phyloP scores from a whole-genome alignment of 176 grass and related monocot species.

The Coix lacrymajobi region DNA sequence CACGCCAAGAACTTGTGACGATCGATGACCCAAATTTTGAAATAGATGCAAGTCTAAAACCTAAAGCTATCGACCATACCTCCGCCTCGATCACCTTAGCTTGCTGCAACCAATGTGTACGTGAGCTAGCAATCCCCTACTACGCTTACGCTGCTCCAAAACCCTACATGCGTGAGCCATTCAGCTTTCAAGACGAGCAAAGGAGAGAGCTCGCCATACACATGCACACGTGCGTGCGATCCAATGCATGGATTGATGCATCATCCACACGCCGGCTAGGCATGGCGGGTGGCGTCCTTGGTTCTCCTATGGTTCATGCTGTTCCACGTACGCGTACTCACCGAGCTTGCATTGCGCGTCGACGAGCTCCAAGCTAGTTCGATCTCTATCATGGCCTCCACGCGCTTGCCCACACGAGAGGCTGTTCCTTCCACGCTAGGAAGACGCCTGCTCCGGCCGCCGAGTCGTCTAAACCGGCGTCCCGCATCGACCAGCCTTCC shows the following conservation, averaged over 20 bases:
- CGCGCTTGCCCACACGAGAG: slow-evolving; percentile 92
- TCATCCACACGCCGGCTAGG: neutral
- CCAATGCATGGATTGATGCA: slow-evolving; percentile 32
- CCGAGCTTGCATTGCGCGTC: slow-evolving; percentile 16
- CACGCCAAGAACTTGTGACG: slow-evolving; percentile 41
- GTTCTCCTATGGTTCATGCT: neutral
- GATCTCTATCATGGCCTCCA: slow-evolving; percentile 66
- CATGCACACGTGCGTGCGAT: slow-evolving; percentile 10
- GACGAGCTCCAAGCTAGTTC: neutral
- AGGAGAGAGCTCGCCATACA: neutral
- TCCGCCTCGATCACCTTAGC: slow-evolving; percentile 12
- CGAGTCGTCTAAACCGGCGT: slow-evolving; percentile 28
- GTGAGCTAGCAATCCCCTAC: slow-evolving; percentile 41
- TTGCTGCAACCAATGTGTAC: slow-evolving; percentile 30
- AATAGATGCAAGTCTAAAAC: slow-evolving; percentile 30
- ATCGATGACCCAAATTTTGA: slow-evolving; percentile 29
- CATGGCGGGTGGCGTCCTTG: neutral
- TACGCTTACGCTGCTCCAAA: slow-evolving; percentile 38
- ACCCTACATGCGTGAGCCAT: slow-evolving; percentile 39
- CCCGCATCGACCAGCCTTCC: slow-evolving; percentile 91
- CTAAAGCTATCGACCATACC: slow-evolving; percentile 32
- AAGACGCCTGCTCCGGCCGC: slow-evolving; percentile 65
- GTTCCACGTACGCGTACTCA: slow-evolving; percentile 5
- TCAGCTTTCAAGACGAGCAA: slow-evolving; percentile 27
- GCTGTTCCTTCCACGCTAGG: slow-evolving; percentile 93